A percentile compares a stretch with the other conserved stretches of the same genome.
These are phyloP conservation scores for Porodaedalea pini DNA, from an alignment of 1,284 basidiomycete species.

Conservation along the genomic window DNA sequence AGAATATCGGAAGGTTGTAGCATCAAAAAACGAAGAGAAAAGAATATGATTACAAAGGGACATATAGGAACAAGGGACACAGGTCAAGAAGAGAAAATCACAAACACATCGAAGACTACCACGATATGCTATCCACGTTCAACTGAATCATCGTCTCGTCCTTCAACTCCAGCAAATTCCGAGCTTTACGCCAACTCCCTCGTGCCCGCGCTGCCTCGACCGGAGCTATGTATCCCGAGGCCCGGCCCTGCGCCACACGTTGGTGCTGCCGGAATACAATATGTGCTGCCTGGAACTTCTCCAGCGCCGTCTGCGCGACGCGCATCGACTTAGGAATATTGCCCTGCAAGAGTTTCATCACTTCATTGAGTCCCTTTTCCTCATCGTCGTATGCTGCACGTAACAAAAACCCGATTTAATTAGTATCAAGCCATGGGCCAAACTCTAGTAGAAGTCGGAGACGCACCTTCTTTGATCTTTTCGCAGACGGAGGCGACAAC, in stretches of 20 bases:
- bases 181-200: constrained; percentile 4
- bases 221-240: constrained; percentile 1
- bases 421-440: not conserved
- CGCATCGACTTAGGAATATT: constrained; percentile 5
- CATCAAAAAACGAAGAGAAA: too few relatives aligned
- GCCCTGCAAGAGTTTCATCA: constrained; percentile 3
- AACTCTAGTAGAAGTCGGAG: too few relatives aligned
- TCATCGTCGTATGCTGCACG: constrained; percentile 6
- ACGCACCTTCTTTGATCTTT: constrained; percentile 8
- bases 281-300: constrained; percentile 8
- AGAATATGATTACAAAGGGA: too few relatives aligned
- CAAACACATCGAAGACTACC: not conserved
- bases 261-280: constrained; percentile 3
- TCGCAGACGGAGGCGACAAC: constrained; percentile 7
- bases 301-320: constrained; percentile 2
- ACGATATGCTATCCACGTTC: not conserved
- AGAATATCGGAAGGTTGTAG: too few relatives aligned
- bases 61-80: too few relatives aligned
- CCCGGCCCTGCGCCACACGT: not conserved
- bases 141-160: not conserved
- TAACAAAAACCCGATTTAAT: not conserved
- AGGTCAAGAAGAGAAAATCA: not conserved
- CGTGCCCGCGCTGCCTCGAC: constrained; percentile 12
- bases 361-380: not conserved
- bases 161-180: not conserved